A percentile compares a stretch with the other conserved stretches of the same genome.
Conservation (phyloP, 2,329 filamentous ascomycete species). For the Neurospora crassa region DNA sequence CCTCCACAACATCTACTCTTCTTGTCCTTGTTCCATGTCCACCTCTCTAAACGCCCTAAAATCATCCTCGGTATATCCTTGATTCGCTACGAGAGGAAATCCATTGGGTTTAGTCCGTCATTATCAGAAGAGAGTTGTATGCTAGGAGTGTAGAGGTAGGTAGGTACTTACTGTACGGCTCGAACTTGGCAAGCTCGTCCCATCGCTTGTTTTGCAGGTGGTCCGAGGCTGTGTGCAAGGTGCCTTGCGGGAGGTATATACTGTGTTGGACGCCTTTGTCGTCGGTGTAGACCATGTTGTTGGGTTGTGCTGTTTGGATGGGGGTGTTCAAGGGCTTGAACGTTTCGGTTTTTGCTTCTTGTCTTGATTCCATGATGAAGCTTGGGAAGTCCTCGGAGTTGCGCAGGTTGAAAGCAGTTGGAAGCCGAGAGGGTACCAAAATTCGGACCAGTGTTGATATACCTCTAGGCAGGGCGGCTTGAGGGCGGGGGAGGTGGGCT, state of each 20-base stretch:
- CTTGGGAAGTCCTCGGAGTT: not conserved
- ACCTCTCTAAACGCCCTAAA: not conserved
- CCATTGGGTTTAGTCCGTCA: not conserved
- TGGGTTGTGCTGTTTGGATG: not conserved
- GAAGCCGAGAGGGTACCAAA: not conserved
- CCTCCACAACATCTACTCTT: too few species aligned
- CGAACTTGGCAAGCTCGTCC: not conserved
- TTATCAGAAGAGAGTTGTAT: not conserved
- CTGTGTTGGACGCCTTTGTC: not conserved
- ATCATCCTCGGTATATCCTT: not conserved
- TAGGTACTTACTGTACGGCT: not conserved
- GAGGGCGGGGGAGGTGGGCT: too few species aligned
- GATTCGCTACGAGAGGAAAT: not conserved
- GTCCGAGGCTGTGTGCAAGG: not conserved
- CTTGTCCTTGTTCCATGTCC: too few species aligned
- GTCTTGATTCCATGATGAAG: not conserved
- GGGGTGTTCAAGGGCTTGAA: too few species aligned
- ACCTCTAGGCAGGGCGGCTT: too few species aligned
- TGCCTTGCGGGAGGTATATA: not conserved
- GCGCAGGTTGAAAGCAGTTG: not conserved
- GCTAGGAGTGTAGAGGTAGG: too few species aligned
- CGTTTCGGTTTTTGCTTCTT: too few species aligned
- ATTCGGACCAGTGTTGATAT: too few species aligned
- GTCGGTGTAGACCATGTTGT: not conserved
- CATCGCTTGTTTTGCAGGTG: not conserved